phyloP scores from a whole-genome alignment of 371 early-diverging fungal species.

The Thermomucor indicae-seudaticae region DNA sequence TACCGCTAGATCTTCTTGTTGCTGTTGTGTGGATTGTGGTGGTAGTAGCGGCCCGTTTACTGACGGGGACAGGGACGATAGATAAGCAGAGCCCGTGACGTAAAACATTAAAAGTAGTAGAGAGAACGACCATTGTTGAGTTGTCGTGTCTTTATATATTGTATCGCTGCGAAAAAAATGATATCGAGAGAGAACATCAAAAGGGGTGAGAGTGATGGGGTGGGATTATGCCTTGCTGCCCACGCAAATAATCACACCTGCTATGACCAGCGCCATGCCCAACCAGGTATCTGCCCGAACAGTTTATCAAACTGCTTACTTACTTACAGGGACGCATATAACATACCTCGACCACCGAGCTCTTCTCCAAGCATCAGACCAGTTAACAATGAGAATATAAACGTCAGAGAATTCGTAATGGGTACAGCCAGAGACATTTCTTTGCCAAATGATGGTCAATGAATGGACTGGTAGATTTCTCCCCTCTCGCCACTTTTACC shows the following conservation, averaged over 20 bases:
- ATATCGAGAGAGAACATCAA: too few relatives aligned
- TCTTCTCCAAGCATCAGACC: slow-evolving; percentile 80
- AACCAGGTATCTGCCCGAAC: slow-evolving; percentile 47
- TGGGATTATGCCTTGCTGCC: slow-evolving; percentile 36
- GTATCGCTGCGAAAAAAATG: too few relatives aligned
- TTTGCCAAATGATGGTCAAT: slow-evolving; percentile 1
- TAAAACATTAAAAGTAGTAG: slow-evolving; percentile 27
- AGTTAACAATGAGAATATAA: slow-evolving; percentile 80
- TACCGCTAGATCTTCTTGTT: neutral
- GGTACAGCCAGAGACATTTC: slow-evolving; percentile 93
- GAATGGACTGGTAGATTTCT: too few relatives aligned
- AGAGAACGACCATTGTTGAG: neutral
- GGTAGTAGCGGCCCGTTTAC: neutral
- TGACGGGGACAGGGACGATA: slow-evolving; percentile 18
- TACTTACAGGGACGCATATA: too few relatives aligned
- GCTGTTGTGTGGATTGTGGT: neutral
- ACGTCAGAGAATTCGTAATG: slow-evolving; percentile 86
- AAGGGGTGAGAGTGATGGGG: too few relatives aligned
- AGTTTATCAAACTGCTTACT: too few relatives aligned
- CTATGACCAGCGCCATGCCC: slow-evolving; percentile 62
- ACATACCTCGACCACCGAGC: slow-evolving; percentile 49
- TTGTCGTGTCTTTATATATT: too few relatives aligned
- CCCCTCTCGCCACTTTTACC: slow-evolving; percentile 31
- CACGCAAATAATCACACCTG: slow-evolving; percentile 67
- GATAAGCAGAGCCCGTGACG: slow-evolving; percentile 28